A percentile compares a stretch with the other conserved stretches of the same genome.
Conservation (phyloP, 768 basidiomycete species). For the Infundibulicybe gibba region DNA sequence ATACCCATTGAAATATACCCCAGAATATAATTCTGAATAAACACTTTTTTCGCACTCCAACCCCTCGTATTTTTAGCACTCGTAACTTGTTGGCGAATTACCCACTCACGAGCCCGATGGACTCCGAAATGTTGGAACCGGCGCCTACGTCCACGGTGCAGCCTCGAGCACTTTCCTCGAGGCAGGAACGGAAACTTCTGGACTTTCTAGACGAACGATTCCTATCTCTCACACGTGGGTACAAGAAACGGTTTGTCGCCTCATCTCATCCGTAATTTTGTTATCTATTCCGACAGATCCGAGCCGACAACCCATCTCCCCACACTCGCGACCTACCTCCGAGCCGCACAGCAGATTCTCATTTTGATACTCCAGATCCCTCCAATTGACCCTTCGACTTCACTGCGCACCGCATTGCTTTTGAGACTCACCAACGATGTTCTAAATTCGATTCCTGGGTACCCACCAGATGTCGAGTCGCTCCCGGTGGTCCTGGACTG, state of each 20-base stretch:
- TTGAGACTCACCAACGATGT: conserved; percentile 71
- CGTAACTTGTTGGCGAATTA: too few relatives aligned
- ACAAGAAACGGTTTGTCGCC: conserved; percentile 66
- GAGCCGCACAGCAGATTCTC: conserved; percentile 51
- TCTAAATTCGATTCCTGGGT: conserved; percentile 58
- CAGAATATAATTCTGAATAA: too few relatives aligned
- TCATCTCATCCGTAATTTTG: not conserved
- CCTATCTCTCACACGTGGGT: conserved; percentile 61
- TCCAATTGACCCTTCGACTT: conserved; percentile 65
- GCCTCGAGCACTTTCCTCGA: conserved; percentile 36
- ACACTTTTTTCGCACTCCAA: too few relatives aligned
- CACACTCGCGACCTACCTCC: conserved; percentile 59
- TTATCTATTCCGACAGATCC: conserved; percentile 29
- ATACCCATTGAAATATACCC: too few relatives aligned
- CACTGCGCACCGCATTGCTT: conserved; percentile 63
- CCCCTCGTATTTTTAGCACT: too few relatives aligned
- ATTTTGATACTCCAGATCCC: conserved; percentile 70
- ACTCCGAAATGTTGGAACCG: too few relatives aligned
- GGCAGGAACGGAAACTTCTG: conserved; percentile 62
- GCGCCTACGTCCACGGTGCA: too few relatives aligned
- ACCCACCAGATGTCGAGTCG: conserved; percentile 38
- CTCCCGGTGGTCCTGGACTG: conserved; percentile 59
- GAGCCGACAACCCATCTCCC: conserved; percentile 49
- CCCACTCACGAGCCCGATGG: too few relatives aligned
- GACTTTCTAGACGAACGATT: conserved; percentile 66